Base-by-base conservation (phyloP, 2,329 filamentous ascomycete genomes). In the Penicillium sp. region DNA sequence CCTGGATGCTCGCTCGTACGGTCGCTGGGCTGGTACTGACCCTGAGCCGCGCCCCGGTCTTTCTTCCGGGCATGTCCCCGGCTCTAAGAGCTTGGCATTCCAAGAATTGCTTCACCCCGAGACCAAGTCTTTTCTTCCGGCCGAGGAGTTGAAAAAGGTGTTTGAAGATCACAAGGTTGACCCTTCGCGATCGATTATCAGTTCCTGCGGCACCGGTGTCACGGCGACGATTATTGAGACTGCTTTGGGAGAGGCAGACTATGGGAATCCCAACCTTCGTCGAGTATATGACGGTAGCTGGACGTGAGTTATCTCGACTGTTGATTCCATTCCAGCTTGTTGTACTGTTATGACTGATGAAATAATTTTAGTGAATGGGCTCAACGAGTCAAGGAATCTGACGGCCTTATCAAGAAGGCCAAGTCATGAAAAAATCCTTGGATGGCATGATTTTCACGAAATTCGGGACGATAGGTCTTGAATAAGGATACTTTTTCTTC, bases 261-360 rank as follows among this genome's bases (percentile, higher is more conserved):
- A 87, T 72, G 91, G 90, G 1, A 81, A 85, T 4, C 78, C 85
- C 0, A 84, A 88, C 62, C 85, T 85, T 57, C 86, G 91, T 67
- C 88, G 85, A 73, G 83, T 99, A 25, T 99, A 99, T 72, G 95
- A 99, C 76, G 95, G 95, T 52, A 97, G 93, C 77, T 99, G 95
- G 95, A 98, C 95, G 85, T 96, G 82, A 87, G 91, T 89, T 37
- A n/a, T 8, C 2, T 14, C 1, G 35, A 11, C 22, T 28, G 6
- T 52, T 7, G 10, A 14, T 42, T n/a, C n/a, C 11, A 25, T 26
- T 37, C 16, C 10, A 22, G 19, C 19, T 30, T 4, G 28, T 51
- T 19, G 11, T 35, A 52, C 11, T 35, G 30, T 37, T 38, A 13
- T 26, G 19, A 28, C 45, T 7, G 13, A 35, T 53, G 28, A 53